Base-by-base conservation (phyloP, 1,284 basidiomycete genomes). In the Lentinus polychrous region DNA sequence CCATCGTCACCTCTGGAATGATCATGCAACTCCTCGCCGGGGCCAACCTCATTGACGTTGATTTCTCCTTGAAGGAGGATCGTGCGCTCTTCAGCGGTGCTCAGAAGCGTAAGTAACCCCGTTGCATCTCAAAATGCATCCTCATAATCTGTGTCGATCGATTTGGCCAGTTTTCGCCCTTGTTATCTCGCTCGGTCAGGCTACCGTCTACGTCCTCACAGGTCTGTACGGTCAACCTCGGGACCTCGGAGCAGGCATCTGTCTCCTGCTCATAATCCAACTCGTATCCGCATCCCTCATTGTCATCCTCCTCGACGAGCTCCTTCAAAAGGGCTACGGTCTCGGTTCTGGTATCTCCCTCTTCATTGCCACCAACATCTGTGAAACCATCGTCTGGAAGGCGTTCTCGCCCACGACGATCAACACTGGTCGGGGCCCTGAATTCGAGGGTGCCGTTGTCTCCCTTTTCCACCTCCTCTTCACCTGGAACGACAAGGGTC, bases 361-460 rank as follows among this genome's bases (percentile, higher is more conserved):
- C 54, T 99, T 98, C 79, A 97, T 98, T 60, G 95, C 95, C 3
- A 98, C 95, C 72, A 99, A 98, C 79, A 97, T 98, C 59, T 99
- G 96, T 72, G 95, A 99, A 71, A 91, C 89, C 52, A 99, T 99
- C 72, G 83, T 98, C 62, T 99, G 95, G 95, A 99, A 99, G 68
- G 95, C 94, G 2, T 98, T 99, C 73, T 95, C 92, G 2, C 96
- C 95, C 24, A 98, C 94, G 31, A 98, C 95, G 42, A 73, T 98
- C 73, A 99, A 99, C 80, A 97, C 94, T 22, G 95, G 95, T 46
- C 91, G 94, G 57, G 95, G 95, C 5, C 92, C 95, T 52, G 95
- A 99, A 69, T 99, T 99, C 59, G 95, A 99, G 66, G 95, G 95
- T 55, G 95, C 95, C 33, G 76, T 98, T 56, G 88, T 98, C 53